Conservation (phyloP, 495 filamentous ascomycete species). For the Immersiella caudata region DNA sequence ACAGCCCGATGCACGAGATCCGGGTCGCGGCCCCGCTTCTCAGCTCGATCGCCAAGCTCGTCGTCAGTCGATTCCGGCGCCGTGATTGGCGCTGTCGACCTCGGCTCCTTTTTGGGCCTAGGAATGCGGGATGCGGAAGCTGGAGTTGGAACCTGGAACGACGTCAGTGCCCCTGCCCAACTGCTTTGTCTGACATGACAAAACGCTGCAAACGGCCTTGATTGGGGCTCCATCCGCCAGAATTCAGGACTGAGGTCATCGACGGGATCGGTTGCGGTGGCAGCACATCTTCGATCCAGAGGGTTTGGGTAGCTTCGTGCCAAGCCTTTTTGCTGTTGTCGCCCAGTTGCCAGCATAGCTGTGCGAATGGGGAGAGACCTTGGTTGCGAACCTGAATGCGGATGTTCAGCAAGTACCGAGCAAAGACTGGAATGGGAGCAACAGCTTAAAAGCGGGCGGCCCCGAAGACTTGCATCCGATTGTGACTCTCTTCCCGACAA, state of each 20-base stretch:
- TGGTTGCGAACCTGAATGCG: background rate
- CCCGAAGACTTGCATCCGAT: no score
- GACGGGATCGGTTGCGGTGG: background rate
- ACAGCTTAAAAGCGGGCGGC: no score
- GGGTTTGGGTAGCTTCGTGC: conserved; percentile 5
- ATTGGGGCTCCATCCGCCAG: background rate
- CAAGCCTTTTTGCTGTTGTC: background rate
- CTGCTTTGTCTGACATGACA: conserved; percentile 10
- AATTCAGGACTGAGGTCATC: conserved; percentile 1
- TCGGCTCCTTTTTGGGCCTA: background rate
- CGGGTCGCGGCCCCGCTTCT: background rate
- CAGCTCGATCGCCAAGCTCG: conserved; percentile 12
- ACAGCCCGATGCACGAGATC: conserved; percentile 11
- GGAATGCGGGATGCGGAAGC: conserved; percentile 4
- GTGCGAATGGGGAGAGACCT: background rate
- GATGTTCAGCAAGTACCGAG: background rate
- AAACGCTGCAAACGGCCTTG: background rate
- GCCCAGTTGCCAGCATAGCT: background rate
- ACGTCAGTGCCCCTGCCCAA: background rate
- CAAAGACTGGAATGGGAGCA: background rate
- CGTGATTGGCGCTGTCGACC: background rate
- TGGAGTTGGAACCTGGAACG: background rate
- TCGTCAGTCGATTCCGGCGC: background rate
- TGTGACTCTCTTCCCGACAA: no score
- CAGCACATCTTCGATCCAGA: background rate